Base-by-base conservation (phyloP, 2,329 filamentous ascomycete species). In the Phialemonium atrogriseum region DNA sequence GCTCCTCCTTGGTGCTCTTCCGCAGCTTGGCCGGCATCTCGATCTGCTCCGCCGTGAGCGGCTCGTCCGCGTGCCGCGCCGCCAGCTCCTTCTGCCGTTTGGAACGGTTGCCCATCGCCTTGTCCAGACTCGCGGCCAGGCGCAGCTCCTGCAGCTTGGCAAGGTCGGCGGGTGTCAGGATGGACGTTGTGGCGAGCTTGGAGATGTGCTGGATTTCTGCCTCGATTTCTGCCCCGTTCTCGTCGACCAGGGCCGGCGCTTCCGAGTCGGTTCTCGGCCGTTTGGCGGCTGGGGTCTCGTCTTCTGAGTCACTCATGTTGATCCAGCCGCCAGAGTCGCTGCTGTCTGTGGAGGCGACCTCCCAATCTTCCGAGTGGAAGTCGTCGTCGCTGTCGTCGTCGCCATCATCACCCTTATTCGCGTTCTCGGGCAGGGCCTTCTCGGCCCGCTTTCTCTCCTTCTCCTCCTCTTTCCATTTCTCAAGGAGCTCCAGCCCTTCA, bases 151-250 rank as follows among this genome's bases (percentile, higher is more conserved):
- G 78, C 13, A 98, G 79, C 56, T 96, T 96, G 45, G 84, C 80
- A n/a, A 96, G 73, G 58, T 98, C 91, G 10, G 91, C 91, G 0
- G 91, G 91, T 0, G 91, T 98, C 39, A 98, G 78, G 43, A 98
- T 93, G 29, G 84, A 82, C 3, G 85, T 94, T 0, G 85, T 94
- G n/a, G 88, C 88, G 25, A 95, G 75, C 47, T 78, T 86, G 10
- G 80, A 77, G 43, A 77, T 71, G 39, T 66, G 62, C 34, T 64
- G 53, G 6, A 63, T 45, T 37, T 68, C 61, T 10, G 56, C 60
- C 5, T 51, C 43, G 5, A 52, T 53, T 10, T 65, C 59, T 27
- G 67, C 58, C 37, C 68, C 58, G 7, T 62, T 62, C 26, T 58
- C 56, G 6, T 40, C 47, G 30, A 48, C 46, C 7, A 53, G 43